Evolutionary conservation across 495 filamentous ascomycete genomes (phyloP).

Genomic region (Cladorrhinum samala): DNA sequence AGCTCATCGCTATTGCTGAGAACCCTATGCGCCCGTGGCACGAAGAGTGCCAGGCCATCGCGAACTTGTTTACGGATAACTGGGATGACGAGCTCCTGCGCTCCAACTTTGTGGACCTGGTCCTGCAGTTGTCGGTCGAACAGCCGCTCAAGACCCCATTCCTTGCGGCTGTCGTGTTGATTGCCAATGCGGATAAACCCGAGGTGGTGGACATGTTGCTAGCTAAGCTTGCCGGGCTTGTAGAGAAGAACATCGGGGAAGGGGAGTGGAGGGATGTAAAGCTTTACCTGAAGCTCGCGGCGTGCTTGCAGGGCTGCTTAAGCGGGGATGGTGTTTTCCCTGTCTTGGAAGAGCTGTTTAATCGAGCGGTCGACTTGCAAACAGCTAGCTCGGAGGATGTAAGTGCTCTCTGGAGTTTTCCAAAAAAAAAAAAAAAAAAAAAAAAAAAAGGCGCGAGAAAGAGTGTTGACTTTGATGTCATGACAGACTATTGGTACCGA

Average conservation of each 20-base stretch:
- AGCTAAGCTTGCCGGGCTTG: slow-evolving; percentile 45
- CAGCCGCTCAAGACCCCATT: slow-evolving; percentile 97
- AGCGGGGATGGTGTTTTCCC: slow-evolving; percentile 83
- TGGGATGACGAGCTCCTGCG: slow-evolving; percentile 69
- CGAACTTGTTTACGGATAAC: slow-evolving; percentile 68
- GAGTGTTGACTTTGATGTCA: slow-evolving; percentile 12
- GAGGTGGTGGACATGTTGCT: slow-evolving; percentile 67
- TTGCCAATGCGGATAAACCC: slow-evolving; percentile 65
- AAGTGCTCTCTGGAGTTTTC: slow-evolving; percentile 39
- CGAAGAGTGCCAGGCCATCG: slow-evolving; percentile 72
- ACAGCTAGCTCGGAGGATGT: slow-evolving; percentile 87
- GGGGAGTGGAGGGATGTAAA: slow-evolving; percentile 90
- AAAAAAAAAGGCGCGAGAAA: not conserved
- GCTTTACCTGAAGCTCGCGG: slow-evolving; percentile 79
- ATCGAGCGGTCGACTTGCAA: slow-evolving; percentile 78
- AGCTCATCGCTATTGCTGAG: slow-evolving; percentile 79
- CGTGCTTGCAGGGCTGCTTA: slow-evolving; percentile 69
- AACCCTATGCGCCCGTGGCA: slow-evolving; percentile 73
- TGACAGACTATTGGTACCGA: slow-evolving; percentile 71
- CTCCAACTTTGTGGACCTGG: slow-evolving; percentile 60
- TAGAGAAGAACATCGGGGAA: slow-evolving; percentile 55
- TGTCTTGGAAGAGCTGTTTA: slow-evolving; percentile 77
- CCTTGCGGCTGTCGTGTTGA: slow-evolving; percentile 70
- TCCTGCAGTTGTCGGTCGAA: slow-evolving; percentile 72
- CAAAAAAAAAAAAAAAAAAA: too few relatives aligned